phyloP scores from a whole-genome alignment of 108 stramenopile genomes.

The Nitzschia inconspicua region DNA sequence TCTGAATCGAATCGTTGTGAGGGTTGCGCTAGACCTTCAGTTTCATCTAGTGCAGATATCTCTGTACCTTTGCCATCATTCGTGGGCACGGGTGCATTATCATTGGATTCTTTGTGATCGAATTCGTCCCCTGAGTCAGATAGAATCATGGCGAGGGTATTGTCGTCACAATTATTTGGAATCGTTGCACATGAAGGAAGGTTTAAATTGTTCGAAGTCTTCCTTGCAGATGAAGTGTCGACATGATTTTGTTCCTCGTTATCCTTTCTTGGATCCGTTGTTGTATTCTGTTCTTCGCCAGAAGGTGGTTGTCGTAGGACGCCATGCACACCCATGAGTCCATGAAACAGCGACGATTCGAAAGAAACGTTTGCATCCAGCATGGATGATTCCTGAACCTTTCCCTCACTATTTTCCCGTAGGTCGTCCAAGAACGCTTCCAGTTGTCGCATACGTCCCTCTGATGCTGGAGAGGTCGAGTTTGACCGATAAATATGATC shows the following conservation, averaged over 20 bases:
- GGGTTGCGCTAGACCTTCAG: too few relatives aligned
- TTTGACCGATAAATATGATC: constrained; percentile 10
- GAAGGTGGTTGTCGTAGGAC: too few relatives aligned
- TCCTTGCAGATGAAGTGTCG: too few relatives aligned
- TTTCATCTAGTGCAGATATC: too few relatives aligned
- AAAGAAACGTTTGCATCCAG: constrained; percentile 18
- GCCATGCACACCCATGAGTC: constrained; percentile 4
- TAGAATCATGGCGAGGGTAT: constrained; percentile 26
- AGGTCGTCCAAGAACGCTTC: constrained; percentile 32
- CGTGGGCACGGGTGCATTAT: too few relatives aligned
- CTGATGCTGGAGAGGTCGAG: constrained; percentile 26
- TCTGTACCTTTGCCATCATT: too few relatives aligned
- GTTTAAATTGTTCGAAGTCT: too few relatives aligned
- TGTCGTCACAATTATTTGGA: constrained; percentile 1
- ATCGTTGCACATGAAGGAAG: too few relatives aligned
- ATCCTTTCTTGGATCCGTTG: too few relatives aligned
- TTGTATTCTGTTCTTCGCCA: neutral
- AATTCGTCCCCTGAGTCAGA: constrained; percentile 28
- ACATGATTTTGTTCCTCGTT: too few relatives aligned
- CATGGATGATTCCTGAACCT: constrained; percentile 21
- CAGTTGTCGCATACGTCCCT: constrained; percentile 14
- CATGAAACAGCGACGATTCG: constrained; percentile 5
- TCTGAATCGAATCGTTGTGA: too few relatives aligned
- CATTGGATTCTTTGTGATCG: neutral
- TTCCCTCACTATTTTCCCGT: constrained; percentile 24